Evolutionary conservation across 306 rosid genomes (phyloP), one percentile per base, ranked within the genome.

Genomic region (Fragaria vesca): DNA sequence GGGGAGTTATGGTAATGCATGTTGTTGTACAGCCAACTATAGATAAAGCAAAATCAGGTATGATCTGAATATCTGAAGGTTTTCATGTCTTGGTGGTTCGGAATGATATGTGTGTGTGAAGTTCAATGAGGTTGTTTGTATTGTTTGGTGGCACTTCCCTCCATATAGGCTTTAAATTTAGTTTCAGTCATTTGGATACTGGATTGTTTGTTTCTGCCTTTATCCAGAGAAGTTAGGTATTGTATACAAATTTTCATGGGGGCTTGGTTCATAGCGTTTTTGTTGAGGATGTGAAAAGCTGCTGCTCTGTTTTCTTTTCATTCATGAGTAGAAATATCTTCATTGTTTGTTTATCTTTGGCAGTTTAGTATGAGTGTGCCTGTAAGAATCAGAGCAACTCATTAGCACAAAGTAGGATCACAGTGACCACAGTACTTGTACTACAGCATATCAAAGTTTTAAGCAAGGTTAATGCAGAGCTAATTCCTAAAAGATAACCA

Each of bases 11-110:
- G 52, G 86, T 93, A 85, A 91, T 93, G 93, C 97, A 85, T 79
- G 98, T 91, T 78, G 98, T 91, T 78, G 97, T 93, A 84, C 98
- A 93, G 85, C 97, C 97, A 70, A 86, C 93, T 51, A 87, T 83
- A 42, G 90, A 90, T 71, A 93, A 93, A 83, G 66, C 87, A 67
- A 93, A 91, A 86, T 82, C 95, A 83, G 98, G 98, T 95, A 42
- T 6, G 15, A 50, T 61, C 70, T 18, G 6, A 61, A 18, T 75
- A 34, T 55, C 65, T 24, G 52, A 15, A 48, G 5, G 42, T 12
- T 38, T 30, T 21, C 4, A 73, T 55, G 24, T 55, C 15, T 40
- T 70, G 34, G 69, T 32, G 50, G 5, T 48, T 40, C 16, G 0
- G 34, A 43, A 45, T 74, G 69, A 3, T 62, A 8, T 63, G 7